Evolutionary conservation across 2,329 filamentous ascomycete genomes (phyloP).

Genomic region (Amauroascus niger): DNA sequence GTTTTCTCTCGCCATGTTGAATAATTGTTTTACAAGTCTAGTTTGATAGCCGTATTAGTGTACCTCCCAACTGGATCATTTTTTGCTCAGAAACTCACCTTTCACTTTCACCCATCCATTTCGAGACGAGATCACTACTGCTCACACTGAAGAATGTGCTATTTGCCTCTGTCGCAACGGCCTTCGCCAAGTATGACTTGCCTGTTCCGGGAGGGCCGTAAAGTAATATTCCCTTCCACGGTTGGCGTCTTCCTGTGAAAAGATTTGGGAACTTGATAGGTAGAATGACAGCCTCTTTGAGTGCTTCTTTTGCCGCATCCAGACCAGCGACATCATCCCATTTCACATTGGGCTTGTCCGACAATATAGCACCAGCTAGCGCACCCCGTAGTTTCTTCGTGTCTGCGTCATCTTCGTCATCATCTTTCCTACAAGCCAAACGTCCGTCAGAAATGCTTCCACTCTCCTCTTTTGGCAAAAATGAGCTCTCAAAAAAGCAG

Average conservation of each 20-base stretch:
- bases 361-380: slow-evolving; percentile 80
- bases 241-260: slow-evolving; percentile 90
- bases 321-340: slow-evolving; percentile 98
- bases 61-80: not conserved
- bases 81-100: slow-evolving; percentile 46
- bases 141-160: slow-evolving; percentile 99
- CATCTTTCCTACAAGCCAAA: slow-evolving; percentile 36
- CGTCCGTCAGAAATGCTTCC: slow-evolving; percentile 8
- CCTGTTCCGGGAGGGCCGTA: slow-evolving; percentile 95
- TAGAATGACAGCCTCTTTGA: slow-evolving; percentile 95
- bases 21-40: slow-evolving; percentile 89
- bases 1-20: slow-evolving; percentile 96
- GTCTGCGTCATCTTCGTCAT: slow-evolving; percentile 74
- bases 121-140: slow-evolving; percentile 92
- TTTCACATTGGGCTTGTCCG: slow-evolving; percentile 89
- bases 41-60: not conserved
- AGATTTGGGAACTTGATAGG: slow-evolving; percentile 97
- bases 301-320: slow-evolving; percentile 85
- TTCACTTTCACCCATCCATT: slow-evolving; percentile 99
- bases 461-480: too few species aligned
- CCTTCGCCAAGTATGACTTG: slow-evolving; percentile 95
- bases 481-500: slow-evolving; percentile 1
- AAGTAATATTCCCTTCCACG: slow-evolving; percentile 94
- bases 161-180: slow-evolving; percentile 95
- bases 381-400: slow-evolving; percentile 91